Base-by-base conservation (phyloP, 1,284 basidiomycete species). In the Earliella scabrosa region DNA sequence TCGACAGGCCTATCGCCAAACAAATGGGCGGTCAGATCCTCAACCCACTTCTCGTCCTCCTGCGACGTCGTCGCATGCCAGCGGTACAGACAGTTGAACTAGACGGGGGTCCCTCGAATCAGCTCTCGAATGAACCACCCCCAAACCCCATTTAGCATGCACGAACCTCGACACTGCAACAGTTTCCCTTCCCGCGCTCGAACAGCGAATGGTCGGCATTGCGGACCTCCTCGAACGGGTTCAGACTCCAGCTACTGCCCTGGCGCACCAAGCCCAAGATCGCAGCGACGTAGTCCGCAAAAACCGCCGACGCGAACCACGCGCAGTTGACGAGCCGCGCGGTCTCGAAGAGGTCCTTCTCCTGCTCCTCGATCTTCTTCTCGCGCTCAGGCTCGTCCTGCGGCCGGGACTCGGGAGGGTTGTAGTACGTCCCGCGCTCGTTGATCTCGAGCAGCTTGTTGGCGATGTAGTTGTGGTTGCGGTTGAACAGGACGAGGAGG, bases 391-490 rank as follows among this genome's bases (percentile, higher is more conserved):
- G 43, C 27, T 77, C 74, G 31, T 69, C 64, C 1, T 59, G 31
- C 0, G 69, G 46, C 7, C 85, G 66, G 1, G 61, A 75, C 14
- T 72, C 68, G 13, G 7, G n/a, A 1, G 86, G 86, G 63, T 89
- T 77, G 4, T 65, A 63, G 64, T 77, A 93, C 0, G 70, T 82
- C 13, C 81, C 81, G 45, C 85, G 78, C 67, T 93, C 91, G 66
- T 95, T 93, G 65, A 95, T 86, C 66, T 89, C 83, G 55, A 90
- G 76, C 4, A 96, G 74, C 63, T 86, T 90, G 59, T 78, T 77
- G 5, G 88, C 92, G 61, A 96, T 93, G 68, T 88, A 92, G 67
- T 96, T 96, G 73, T 96, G 93, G 63, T 93, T 93, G 20, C 92
- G 79, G 65, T 82, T 90, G 78, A 96, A 95, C 16, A 94, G 68